Evolutionary conservation across 306 rosid genomes (phyloP).

Genomic region (Lotus japonicus): DNA sequence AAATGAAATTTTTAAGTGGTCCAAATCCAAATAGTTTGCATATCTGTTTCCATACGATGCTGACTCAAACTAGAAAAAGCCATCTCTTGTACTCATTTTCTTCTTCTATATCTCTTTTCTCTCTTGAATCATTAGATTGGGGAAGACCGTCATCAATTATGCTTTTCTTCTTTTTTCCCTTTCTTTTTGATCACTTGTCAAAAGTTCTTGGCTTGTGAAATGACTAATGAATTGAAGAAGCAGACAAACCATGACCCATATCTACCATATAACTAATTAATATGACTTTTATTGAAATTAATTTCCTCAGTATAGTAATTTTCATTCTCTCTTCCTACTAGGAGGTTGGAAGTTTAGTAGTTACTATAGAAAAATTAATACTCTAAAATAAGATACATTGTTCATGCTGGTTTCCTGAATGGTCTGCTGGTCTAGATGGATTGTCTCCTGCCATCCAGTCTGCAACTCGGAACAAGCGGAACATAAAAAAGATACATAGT

Average conservation of each 20-base stretch:
- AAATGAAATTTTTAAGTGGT: constrained; percentile 13
- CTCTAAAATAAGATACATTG: not conserved
- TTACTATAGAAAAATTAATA: constrained; percentile 25
- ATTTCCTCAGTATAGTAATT: constrained; percentile 10
- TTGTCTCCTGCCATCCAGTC: too few species aligned
- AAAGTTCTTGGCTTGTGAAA: constrained; percentile 30
- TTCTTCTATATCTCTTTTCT: constrained; percentile 18
- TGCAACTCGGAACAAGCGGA: too few species aligned
- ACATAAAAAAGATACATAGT: not conserved
- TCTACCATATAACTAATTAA: constrained; percentile 28
- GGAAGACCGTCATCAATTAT: constrained; percentile 17
- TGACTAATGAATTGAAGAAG: constrained; percentile 27
- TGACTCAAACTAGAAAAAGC: constrained; percentile 30
- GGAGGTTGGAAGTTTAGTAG: constrained; percentile 14
- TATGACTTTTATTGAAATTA: constrained; percentile 31
- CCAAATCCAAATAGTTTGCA: not conserved
- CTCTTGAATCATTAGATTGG: constrained; percentile 20
- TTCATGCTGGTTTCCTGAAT: too few species aligned
- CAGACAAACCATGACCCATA: constrained; percentile 36
- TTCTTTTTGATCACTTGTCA: constrained; percentile 22
- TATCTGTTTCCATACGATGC: constrained; percentile 18
- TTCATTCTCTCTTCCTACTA: constrained; percentile 24
- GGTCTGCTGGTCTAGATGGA: too few species aligned
- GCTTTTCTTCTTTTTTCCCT: not conserved
- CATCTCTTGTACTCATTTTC: not conserved